These are phyloP conservation scores for Fusarium verticillioides DNA, from an alignment of 2,329 filamentous ascomycete genomes.

Conservation along the genomic window DNA sequence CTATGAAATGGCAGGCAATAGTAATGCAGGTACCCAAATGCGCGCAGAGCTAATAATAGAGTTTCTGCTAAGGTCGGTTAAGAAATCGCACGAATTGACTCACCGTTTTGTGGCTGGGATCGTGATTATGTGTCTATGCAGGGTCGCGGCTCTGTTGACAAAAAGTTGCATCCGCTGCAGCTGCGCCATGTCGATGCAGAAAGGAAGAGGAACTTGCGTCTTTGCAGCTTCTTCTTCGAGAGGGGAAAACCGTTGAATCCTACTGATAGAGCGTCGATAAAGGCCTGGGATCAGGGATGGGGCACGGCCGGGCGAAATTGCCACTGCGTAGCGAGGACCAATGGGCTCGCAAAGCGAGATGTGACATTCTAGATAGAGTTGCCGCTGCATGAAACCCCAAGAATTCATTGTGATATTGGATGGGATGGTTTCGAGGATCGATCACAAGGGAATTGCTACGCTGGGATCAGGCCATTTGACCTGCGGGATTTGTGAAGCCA, in stretches of 20 bases:
- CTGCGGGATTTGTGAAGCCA: conserved; percentile 7
- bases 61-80: not conserved
- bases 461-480: conserved; percentile 12
- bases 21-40: conserved; percentile 26
- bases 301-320: not conserved
- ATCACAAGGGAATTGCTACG: not conserved
- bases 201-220: not conserved
- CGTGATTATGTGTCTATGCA: conserved; percentile 4
- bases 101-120: not conserved
- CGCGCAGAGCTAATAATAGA: conserved; percentile 21
- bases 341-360: not conserved
- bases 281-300: not conserved
- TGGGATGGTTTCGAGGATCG: not conserved
- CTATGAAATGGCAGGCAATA: not conserved
- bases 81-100: conserved; percentile 19
- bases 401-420: not conserved
- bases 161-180: not conserved
- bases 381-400: conserved; percentile 17
- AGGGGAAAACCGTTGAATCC: not conserved
- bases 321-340: not conserved
- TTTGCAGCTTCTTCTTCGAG: conserved; percentile 11
- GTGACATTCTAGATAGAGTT: conserved; percentile 28
- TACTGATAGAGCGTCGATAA: not conserved
- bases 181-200: conserved; percentile 15
- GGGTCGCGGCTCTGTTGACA: conserved; percentile 2